phyloP scores from a whole-genome alignment of 768 basidiomycete species.

The Leccinum subgranulosum region DNA sequence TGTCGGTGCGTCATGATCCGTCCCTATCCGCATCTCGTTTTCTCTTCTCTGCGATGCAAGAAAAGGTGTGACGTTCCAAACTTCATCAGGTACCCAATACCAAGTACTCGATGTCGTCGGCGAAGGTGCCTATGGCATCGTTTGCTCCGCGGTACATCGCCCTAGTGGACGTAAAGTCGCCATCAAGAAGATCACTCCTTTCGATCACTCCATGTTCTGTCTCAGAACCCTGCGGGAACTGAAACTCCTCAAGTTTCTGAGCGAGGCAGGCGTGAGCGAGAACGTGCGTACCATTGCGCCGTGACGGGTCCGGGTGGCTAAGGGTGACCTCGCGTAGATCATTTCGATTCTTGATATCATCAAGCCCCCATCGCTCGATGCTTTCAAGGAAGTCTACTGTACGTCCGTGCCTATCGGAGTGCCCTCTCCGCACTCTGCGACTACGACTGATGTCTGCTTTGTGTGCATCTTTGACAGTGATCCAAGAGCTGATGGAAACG shows the following conservation, averaged over 20 bases:
- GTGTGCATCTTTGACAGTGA: conserved; percentile 44
- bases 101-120: conserved; percentile 86
- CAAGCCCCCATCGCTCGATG: conserved; percentile 75
- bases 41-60: neutral
- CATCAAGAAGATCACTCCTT: conserved; percentile 95
- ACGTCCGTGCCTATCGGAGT: conserved; percentile 25
- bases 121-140: conserved; percentile 92
- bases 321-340: conserved; percentile 46
- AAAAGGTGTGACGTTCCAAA: neutral
- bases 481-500: conserved; percentile 93
- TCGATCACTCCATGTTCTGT: conserved; percentile 95
- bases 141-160: conserved; percentile 87
- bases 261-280: conserved; percentile 86
- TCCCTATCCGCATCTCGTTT: neutral
- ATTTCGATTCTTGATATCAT: conserved; percentile 89
- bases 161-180: conserved; percentile 90
- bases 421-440: neutral
- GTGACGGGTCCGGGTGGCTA: too few species aligned
- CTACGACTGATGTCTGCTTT: conserved; percentile 1
- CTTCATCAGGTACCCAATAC: conserved; percentile 64
- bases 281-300: conserved; percentile 47
- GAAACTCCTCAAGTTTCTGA: conserved; percentile 79
- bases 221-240: conserved; percentile 86
- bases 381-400: conserved; percentile 85
- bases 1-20: conserved; percentile 51